Base-by-base conservation (phyloP, 768 basidiomycete genomes). In the Scleroderma bovista region DNA sequence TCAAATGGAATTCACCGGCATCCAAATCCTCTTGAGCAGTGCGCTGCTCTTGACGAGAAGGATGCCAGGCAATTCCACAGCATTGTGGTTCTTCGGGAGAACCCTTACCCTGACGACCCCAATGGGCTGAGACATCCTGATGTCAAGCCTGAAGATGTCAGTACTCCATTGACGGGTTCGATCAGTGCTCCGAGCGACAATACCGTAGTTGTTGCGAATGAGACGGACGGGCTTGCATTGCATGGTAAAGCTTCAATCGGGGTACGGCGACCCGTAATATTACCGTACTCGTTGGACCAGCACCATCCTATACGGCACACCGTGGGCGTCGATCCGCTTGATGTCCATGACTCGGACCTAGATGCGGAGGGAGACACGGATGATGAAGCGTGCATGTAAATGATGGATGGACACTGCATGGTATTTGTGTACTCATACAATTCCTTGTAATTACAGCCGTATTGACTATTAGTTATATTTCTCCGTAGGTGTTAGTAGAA, bases 131-230 rank as follows among this genome's bases (percentile, higher is more conserved):
- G 57, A 31, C 54, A 47, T 50, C n/a, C 50, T 19, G 72, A 69
- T 44, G 68, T 74, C 38, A 78, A 77, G 60, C 73, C 72, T n/a
- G 81, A 83, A 60, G 80, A 80, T 50, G 54, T 67, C 47, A 76
- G 70, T 26, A 81, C 80, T 26, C 78, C 79, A 1, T 61, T 75
- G 40, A 80, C 75, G 6, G 72, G 65, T 19, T 56, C 68, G 49
- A 73, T 77, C 44, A 83, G 81, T 54, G 69, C 73, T 50, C 77
- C 78, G 26, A 81, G 76, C 57, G 84, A 84, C 52, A 78, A 78
- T 47, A 82, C 78, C 9, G 69, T 81, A 37, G 71, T 72, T 41
- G 72, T 67, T 15, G 53, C 60, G 12, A 71, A 75, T 33, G 61
- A 54, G 7, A 57, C 58, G 4, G 57, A 60, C 23, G 60, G 57